Evolutionary conservation across 1,284 basidiomycete species (phyloP).

Genomic region (Marasmius oreades): DNA sequence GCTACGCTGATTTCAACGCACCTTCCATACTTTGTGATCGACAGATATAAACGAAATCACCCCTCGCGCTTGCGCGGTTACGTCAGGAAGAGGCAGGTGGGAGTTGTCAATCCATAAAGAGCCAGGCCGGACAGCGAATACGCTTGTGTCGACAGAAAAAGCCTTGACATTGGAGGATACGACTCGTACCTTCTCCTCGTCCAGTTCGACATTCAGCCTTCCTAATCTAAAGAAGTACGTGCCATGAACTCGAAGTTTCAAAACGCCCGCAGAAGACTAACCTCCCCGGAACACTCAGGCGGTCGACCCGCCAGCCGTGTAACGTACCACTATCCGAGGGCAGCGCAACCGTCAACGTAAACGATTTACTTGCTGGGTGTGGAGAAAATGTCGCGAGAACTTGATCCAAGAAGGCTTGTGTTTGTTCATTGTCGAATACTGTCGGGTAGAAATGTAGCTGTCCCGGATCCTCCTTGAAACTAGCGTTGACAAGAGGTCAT

Average conservation of each 20-base stretch:
- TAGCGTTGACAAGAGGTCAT: conserved; percentile 20
- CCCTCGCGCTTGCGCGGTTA: neutral
- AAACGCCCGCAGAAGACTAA: conserved; percentile 25
- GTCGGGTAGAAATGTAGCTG: conserved; percentile 68
- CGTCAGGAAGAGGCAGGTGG: conserved; percentile 8
- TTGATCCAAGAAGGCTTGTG: conserved; percentile 51
- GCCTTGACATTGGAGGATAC: conserved; percentile 23
- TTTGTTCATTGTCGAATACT: conserved; percentile 52
- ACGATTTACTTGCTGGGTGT: conserved; percentile 26
- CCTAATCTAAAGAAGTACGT: conserved; percentile 28
- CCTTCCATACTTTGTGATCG: conserved; percentile 20
- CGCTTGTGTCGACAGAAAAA: conserved; percentile 19
- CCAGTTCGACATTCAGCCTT: conserved; percentile 13
- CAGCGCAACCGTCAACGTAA: conserved; percentile 65
- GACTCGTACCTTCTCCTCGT: conserved; percentile 11
- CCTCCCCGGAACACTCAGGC: conserved; percentile 58
- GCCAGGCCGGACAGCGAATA: conserved; percentile 11
- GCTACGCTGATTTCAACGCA: conserved; percentile 1
- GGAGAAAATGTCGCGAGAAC: conserved; percentile 19
- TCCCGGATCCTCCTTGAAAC: conserved; percentile 63
- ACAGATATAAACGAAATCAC: conserved; percentile 17
- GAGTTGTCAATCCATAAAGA: conserved; percentile 17
- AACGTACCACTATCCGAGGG: conserved; percentile 65
- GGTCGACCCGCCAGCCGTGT: conserved; percentile 60
- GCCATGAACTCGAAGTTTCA: neutral